These are phyloP conservation scores for Cryptomeria japonica DNA, from an alignment of 75 land plant species.

Conservation along the genomic window DNA sequence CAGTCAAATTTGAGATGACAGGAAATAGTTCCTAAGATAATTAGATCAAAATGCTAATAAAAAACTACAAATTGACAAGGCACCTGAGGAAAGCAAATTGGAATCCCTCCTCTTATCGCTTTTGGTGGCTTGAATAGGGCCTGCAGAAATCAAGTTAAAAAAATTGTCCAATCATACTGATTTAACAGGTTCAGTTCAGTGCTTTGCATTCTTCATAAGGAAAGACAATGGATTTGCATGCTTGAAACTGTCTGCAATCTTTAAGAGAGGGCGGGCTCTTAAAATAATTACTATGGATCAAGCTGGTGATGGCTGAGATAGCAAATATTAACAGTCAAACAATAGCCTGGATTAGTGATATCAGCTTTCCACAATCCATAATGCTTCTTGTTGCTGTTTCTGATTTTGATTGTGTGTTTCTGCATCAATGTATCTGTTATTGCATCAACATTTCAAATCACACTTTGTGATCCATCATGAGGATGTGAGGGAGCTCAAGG, in stretches of 20 bases:
- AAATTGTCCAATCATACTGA: background rate
- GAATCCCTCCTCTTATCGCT: constrained; percentile 70
- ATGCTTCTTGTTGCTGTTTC: too few relatives aligned
- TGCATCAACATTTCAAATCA: too few relatives aligned
- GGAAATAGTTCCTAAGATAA: background rate
- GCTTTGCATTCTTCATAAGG: background rate
- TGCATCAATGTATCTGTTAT: too few relatives aligned
- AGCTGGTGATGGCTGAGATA: background rate
- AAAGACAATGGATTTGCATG: background rate
- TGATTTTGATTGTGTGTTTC: too few relatives aligned
- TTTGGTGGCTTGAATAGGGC: constrained; percentile 74
- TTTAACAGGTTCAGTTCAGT: constrained; percentile 7
- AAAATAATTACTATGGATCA: background rate
- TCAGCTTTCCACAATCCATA: too few relatives aligned
- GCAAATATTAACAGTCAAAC: background rate
- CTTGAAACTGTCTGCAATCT: background rate
- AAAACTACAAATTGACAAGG: background rate
- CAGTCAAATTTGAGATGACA: background rate
- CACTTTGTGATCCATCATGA: too few relatives aligned
- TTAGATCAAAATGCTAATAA: background rate
- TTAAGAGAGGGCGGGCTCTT: background rate
- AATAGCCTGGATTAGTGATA: background rate
- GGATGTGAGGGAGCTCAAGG: too few relatives aligned
- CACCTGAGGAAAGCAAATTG: constrained; percentile 71
- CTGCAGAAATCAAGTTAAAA: constrained; percentile 19